Evolutionary conservation across 1,284 basidiomycete genomes (phyloP).

Genomic region (Rhodotorula sp.): DNA sequence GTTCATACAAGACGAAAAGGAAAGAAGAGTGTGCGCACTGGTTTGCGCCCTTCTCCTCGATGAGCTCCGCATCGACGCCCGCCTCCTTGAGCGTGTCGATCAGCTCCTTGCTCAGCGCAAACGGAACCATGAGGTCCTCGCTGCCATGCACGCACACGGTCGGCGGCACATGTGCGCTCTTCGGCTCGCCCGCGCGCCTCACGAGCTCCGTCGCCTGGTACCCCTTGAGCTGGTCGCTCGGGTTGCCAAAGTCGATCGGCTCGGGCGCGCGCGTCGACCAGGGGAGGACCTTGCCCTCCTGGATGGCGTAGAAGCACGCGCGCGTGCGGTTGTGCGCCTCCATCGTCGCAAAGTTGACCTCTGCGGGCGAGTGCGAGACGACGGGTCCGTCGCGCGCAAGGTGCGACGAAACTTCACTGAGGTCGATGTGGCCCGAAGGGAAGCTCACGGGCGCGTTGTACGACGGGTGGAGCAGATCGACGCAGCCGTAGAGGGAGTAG

Average conservation of each 20-base stretch:
- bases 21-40: slow-evolving; percentile 8
- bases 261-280: neutral
- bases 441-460: slow-evolving; percentile 28
- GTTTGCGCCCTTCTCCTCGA: slow-evolving; percentile 22
- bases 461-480: slow-evolving; percentile 25
- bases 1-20: no score
- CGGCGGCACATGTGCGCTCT: slow-evolving; percentile 11
- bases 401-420: slow-evolving; percentile 13
- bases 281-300: slow-evolving; percentile 26
- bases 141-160: slow-evolving; percentile 32
- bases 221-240: slow-evolving; percentile 4
- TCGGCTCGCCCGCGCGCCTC: neutral
- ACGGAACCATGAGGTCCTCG: slow-evolving; percentile 29
- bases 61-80: slow-evolving; percentile 15
- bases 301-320: slow-evolving; percentile 34
- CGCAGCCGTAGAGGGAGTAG: slow-evolving; percentile 27
- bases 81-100: slow-evolving; percentile 7
- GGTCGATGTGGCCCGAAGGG: slow-evolving; percentile 27
- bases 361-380: slow-evolving; percentile 31
- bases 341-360: slow-evolving; percentile 33
- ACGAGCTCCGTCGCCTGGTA: slow-evolving; percentile 19
- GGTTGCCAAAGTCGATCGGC: slow-evolving; percentile 7
- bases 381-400: slow-evolving; percentile 18
- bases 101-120: slow-evolving; percentile 15
- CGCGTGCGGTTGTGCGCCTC: slow-evolving; percentile 16